These are phyloP conservation scores for Diaporthe citriasiana DNA, from an alignment of 2,329 filamentous ascomycete species.

Conservation along the genomic window DNA sequence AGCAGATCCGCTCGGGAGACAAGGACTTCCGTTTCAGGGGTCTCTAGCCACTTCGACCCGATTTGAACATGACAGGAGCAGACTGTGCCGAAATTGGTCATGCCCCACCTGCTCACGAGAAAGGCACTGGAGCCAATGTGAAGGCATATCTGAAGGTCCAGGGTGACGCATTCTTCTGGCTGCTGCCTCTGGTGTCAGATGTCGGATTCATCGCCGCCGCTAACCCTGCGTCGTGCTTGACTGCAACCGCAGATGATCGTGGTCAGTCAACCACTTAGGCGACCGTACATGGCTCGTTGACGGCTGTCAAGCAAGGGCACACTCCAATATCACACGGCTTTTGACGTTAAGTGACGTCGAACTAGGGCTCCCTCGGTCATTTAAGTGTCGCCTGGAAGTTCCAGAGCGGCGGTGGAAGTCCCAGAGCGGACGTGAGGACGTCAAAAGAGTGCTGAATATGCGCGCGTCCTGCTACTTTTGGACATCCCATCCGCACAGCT, in stretches of 20 bases:
- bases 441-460: not conserved
- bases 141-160: not conserved
- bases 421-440: slow-evolving; percentile 12
- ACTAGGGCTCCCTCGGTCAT: not conserved
- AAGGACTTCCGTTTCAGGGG: slow-evolving; percentile 16
- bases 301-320: slow-evolving; percentile 13
- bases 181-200: slow-evolving; percentile 12
- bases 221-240: slow-evolving; percentile 23
- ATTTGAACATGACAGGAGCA: not conserved
- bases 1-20: slow-evolving; percentile 6
- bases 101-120: not conserved
- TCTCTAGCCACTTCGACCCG: not conserved
- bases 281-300: slow-evolving; percentile 5
- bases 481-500: slow-evolving; percentile 9
- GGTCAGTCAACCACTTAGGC: slow-evolving; percentile 1
- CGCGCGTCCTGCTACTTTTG: slow-evolving; percentile 8
- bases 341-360: slow-evolving; percentile 4
- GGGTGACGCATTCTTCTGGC: not conserved
- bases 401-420: not conserved
- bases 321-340: slow-evolving; percentile 8
- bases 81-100: not conserved
- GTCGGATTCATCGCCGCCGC: slow-evolving; percentile 28
- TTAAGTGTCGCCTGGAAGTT: slow-evolving; percentile 21
- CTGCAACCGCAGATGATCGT: slow-evolving; percentile 13
- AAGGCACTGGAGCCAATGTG: not conserved